A percentile compares a stretch with the other conserved stretches of the same genome.
These are phyloP conservation scores for Gastrolobium villosum DNA, from an alignment of 306 rosid genomes.

Conservation along the genomic window DNA sequence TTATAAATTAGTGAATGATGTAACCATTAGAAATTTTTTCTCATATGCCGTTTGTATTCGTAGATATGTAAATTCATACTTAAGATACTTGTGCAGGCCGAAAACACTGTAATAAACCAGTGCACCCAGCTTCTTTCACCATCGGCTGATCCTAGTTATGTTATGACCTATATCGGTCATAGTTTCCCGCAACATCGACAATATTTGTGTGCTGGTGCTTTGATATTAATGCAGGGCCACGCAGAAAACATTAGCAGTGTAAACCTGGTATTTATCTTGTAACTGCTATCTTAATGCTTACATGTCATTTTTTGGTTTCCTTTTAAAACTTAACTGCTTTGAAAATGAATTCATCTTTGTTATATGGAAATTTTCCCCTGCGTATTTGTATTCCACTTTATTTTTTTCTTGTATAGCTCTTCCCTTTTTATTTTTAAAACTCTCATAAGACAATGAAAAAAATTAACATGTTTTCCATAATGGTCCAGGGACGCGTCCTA, in stretches of 20 bases:
- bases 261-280: slow-evolving; percentile 74
- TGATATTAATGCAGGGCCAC: slow-evolving; percentile 95
- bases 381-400: slow-evolving; percentile 11
- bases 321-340: neutral
- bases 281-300: slow-evolving; percentile 22
- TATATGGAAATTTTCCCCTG: neutral
- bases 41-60: slow-evolving; percentile 7
- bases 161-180: slow-evolving; percentile 79
- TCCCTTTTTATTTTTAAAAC: slow-evolving; percentile 29
- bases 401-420: slow-evolving; percentile 22
- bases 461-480: slow-evolving; percentile 23
- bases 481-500: slow-evolving; percentile 85
- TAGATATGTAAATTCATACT: slow-evolving; percentile 31
- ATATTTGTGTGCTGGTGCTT: slow-evolving; percentile 97
- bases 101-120: slow-evolving; percentile 89
- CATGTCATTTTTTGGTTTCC: slow-evolving; percentile 24
- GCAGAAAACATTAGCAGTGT: slow-evolving; percentile 83
- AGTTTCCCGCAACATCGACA: slow-evolving; percentile 86
- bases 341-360: slow-evolving; percentile 6
- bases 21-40: neutral
- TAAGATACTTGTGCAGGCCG: slow-evolving; percentile 70
- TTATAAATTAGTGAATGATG: too few species aligned
- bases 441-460: neutral
- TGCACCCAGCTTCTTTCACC: slow-evolving; percentile 95
- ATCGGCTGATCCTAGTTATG: slow-evolving; percentile 88